These are phyloP conservation scores for Verticillium alfalfae DNA, from an alignment of 2,329 filamentous ascomycete genomes.

Conservation along the genomic window DNA sequence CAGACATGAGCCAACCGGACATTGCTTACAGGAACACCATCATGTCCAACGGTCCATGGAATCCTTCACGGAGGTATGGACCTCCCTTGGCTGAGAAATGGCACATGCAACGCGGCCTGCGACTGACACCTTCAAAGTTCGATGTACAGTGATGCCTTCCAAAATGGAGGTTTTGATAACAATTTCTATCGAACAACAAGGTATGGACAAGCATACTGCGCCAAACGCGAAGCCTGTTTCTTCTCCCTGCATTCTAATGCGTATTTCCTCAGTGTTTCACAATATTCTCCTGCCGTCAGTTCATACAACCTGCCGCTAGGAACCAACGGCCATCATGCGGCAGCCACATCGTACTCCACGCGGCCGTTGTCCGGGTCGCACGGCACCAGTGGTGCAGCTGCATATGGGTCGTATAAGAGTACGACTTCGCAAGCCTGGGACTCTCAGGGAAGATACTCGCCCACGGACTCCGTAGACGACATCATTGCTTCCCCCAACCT, in stretches of 20 bases:
- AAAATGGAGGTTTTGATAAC: constrained; percentile 26
- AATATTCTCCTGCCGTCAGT: constrained; percentile 26
- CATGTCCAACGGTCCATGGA: constrained; percentile 44
- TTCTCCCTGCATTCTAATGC: background rate
- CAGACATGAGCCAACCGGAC: constrained; percentile 41
- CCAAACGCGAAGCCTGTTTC: constrained; percentile 3
- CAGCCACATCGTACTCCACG: constrained; percentile 34
- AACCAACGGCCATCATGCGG: constrained; percentile 28
- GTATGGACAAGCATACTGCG: constrained; percentile 21
- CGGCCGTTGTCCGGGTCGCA: constrained; percentile 35
- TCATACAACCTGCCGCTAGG: constrained; percentile 24
- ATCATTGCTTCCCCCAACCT: constrained; percentile 52
- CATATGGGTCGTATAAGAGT: constrained; percentile 32
- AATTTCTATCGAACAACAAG: constrained; percentile 28
- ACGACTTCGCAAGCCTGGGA: constrained; percentile 40
- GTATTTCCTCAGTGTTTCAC: constrained; percentile 30
- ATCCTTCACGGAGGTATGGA: constrained; percentile 47
- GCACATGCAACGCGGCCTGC: background rate
- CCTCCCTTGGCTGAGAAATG: constrained; percentile 7
- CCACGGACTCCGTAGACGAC: constrained; percentile 53
- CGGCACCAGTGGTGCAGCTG: constrained; percentile 17
- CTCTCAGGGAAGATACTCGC: constrained; percentile 45
- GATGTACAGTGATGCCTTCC: constrained; percentile 26
- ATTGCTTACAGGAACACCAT: constrained; percentile 40
- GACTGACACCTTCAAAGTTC: constrained; percentile 17